Percentiles rank a stretch among this genome's conserved stretches.
phyloP scores from a whole-genome alignment of 306 rosid genomes.

The Cucumis cinereus region DNA sequence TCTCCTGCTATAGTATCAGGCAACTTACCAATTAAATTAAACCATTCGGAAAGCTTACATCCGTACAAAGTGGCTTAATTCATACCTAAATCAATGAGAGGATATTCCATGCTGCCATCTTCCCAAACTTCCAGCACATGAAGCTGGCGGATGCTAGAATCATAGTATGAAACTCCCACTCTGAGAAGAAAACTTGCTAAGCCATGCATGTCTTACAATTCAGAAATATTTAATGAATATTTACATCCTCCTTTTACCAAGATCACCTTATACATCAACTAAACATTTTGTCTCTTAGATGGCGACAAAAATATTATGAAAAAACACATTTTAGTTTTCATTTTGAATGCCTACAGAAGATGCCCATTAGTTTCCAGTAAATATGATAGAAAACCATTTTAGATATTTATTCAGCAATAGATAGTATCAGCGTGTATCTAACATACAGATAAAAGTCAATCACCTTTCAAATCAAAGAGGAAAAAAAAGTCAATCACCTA shows the following conservation, averaged over 20 bases:
- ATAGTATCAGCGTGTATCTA: neutral
- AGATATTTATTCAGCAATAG: neutral
- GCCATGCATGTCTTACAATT: constrained; percentile 12
- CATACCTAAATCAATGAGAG: constrained; percentile 76
- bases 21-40: neutral
- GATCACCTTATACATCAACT: neutral
- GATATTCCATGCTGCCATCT: constrained; percentile 64
- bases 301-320: neutral
- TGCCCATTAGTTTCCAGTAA: neutral
- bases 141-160: constrained; percentile 80
- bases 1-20: constrained; percentile 12
- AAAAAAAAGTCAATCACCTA: neutral
- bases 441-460: neutral
- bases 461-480: neutral
- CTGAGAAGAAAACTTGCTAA: constrained; percentile 30
- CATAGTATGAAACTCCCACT: constrained; percentile 82
- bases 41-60: constrained; percentile 6
- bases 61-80: constrained; percentile 9
- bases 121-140: constrained; percentile 91
- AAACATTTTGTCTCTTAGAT: neutral
- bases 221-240: neutral
- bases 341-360: neutral
- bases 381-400: neutral
- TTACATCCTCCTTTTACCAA: neutral
- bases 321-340: neutral